These are phyloP conservation scores for Coniella vitis DNA, from an alignment of 2,329 filamentous ascomycete species.

Conservation along the genomic window DNA sequence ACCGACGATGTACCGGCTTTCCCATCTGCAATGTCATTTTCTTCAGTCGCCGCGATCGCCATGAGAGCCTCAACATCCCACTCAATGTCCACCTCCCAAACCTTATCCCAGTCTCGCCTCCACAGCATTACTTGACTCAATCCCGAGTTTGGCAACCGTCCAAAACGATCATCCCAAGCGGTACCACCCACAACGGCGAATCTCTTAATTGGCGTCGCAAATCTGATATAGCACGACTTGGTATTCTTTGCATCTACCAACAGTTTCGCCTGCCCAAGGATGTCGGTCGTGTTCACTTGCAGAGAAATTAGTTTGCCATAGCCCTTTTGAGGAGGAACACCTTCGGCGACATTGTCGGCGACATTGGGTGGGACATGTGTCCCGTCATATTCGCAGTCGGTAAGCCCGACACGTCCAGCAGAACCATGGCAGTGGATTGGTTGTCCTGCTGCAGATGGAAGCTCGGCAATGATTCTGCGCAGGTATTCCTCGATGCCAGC, in stretches of 20 bases:
- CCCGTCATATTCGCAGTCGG: constrained; percentile 66
- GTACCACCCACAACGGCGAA: constrained; percentile 58
- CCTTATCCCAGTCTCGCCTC: constrained; percentile 70
- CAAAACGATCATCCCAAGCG: constrained; percentile 57
- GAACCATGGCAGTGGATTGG: constrained; percentile 44
- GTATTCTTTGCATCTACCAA: constrained; percentile 67
- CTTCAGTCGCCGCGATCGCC: constrained; percentile 16
- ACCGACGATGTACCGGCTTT: background rate
- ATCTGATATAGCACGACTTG: constrained; percentile 67
- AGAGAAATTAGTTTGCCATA: constrained; percentile 59
- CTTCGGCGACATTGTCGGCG: constrained; percentile 36
- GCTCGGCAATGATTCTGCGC: constrained; percentile 54
- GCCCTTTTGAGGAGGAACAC: constrained; percentile 33
- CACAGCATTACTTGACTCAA: constrained; percentile 68
- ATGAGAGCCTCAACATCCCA: constrained; percentile 41
- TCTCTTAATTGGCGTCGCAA: constrained; percentile 58
- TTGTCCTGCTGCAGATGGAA: constrained; percentile 66
- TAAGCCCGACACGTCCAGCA: constrained; percentile 40
- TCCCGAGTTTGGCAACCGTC: constrained; percentile 54
- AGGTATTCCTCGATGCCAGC: constrained; percentile 63
- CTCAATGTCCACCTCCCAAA: constrained; percentile 69
- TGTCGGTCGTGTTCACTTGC: constrained; percentile 42
- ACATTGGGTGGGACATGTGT: constrained; percentile 54
- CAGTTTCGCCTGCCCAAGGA: constrained; percentile 47
- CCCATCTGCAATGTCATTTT: constrained; percentile 8